These are phyloP conservation scores for Populus hybrid DNA, from an alignment of 441 rosid species.

Conservation along the genomic window DNA sequence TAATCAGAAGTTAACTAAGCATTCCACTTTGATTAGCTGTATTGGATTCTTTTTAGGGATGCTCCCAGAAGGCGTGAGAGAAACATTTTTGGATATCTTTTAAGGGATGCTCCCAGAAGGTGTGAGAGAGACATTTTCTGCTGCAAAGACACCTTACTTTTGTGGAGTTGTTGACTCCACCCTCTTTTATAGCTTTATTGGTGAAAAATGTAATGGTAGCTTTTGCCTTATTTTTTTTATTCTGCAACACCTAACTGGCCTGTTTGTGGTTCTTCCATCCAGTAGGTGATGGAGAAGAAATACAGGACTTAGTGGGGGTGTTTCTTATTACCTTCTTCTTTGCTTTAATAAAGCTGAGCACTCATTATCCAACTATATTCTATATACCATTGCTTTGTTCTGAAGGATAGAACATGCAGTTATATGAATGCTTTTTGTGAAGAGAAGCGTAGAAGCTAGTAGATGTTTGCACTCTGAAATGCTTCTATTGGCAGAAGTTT, in stretches of 20 bases:
- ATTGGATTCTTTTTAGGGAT: conserved; percentile 4
- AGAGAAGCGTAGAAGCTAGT: not conserved
- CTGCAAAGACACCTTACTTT: conserved; percentile 19
- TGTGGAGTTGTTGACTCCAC: not conserved
- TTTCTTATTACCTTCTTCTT: not conserved
- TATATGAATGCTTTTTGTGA: conserved; percentile 5
- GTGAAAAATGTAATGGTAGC: not conserved
- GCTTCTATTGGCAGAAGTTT: not conserved
- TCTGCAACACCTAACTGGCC: not conserved
- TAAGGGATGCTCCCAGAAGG: too few relatives aligned
- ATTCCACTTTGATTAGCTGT: conserved; percentile 31
- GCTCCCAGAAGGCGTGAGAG: conserved; percentile 23
- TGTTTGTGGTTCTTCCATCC: conserved; percentile 17
- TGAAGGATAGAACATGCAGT: conserved; percentile 14
- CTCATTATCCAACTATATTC: not conserved
- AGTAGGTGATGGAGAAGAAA: conserved; percentile 19
- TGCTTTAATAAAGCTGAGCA: conserved; percentile 18
- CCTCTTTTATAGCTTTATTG: conserved; percentile 12
- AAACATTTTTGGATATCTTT: not conserved
- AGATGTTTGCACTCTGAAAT: not conserved
- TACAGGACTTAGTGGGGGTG: conserved; percentile 19
- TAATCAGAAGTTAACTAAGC: conserved; percentile 18
- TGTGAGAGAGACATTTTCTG: not conserved
- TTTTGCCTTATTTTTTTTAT: conserved; percentile 12
- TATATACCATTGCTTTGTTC: not conserved